A percentile compares a stretch with the other conserved stretches of the same genome.
Evolutionary conservation across 805 yeast genomes (phyloP).

Genomic region (Lachancea kluyveri): DNA sequence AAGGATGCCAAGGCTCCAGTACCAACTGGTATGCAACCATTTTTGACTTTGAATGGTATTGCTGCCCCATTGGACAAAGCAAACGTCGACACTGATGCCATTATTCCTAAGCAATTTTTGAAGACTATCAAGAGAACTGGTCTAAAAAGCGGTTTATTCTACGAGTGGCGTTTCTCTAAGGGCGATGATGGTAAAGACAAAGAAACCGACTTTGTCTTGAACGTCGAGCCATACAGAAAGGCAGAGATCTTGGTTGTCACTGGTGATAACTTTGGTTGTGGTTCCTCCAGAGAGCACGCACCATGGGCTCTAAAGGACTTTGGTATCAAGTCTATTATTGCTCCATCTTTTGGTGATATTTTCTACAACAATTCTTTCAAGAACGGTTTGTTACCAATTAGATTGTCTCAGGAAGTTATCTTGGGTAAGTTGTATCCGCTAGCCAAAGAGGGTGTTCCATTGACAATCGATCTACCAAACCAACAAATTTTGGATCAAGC

Average conservation of each 20-base stretch:
- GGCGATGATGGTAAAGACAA: conserved; percentile 64
- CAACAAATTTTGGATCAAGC: conserved; percentile 67
- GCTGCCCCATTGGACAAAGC: conserved; percentile 95
- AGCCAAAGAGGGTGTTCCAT: conserved; percentile 61
- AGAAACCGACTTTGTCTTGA: conserved; percentile 86
- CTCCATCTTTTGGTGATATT: conserved; percentile 97
- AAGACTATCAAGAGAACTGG: conserved; percentile 98
- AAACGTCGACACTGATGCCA: conserved; percentile 97
- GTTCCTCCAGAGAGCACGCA: conserved; percentile 98
- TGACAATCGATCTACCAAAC: conserved; percentile 79
- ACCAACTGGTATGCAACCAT: conserved; percentile 64
- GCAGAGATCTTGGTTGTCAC: conserved; percentile 84
- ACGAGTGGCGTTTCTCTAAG: conserved; percentile 76
- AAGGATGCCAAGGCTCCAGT: conserved; percentile 29
- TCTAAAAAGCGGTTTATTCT: conserved; percentile 79
- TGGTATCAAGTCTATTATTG: conserved; percentile 92
- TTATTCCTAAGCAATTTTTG: conserved; percentile 96
- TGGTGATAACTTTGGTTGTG: conserved; percentile 98
- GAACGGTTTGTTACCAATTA: conserved; percentile 90
- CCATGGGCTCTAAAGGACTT: conserved; percentile 99
- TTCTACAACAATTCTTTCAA: conserved; percentile 96
- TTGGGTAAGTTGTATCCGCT: conserved; percentile 66
- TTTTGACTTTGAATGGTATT: conserved; percentile 69
- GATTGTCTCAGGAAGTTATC: conserved; percentile 77
- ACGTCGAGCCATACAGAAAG: conserved; percentile 72